These are phyloP conservation scores for Diaporthe sp. DNA, from an alignment of 2,329 filamentous ascomycete species.

Conservation along the genomic window DNA sequence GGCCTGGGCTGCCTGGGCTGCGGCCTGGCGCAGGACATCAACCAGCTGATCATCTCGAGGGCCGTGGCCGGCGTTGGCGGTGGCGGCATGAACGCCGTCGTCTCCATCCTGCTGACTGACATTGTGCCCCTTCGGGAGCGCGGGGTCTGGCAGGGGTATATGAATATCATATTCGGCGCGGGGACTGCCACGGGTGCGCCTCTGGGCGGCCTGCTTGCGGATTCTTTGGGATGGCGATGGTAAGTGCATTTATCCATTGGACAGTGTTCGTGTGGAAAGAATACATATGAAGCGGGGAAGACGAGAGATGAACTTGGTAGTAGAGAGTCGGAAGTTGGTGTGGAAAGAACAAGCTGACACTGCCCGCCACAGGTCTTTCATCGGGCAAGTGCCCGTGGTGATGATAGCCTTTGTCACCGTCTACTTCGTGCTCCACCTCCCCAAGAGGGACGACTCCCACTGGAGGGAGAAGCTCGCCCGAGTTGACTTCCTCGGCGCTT, in stretches of 20 bases:
- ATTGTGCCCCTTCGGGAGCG: slow-evolving; percentile 77
- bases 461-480: slow-evolving; percentile 70
- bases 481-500: slow-evolving; percentile 41
- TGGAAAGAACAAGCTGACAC: slow-evolving; percentile 18
- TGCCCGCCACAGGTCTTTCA: slow-evolving; percentile 69
- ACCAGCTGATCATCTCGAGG: slow-evolving; percentile 55
- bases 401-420: slow-evolving; percentile 75
- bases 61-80: slow-evolving; percentile 70
- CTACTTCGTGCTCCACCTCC: slow-evolving; percentile 71
- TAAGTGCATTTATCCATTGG: slow-evolving; percentile 48
- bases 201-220: slow-evolving; percentile 77
- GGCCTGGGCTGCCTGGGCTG: slow-evolving; percentile 64
- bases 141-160: slow-evolving; percentile 79
- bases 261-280: too few relatives aligned
- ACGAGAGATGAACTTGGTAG: not conserved
- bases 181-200: slow-evolving; percentile 79
- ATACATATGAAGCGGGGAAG: not conserved
- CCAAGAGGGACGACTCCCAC: slow-evolving; percentile 67
- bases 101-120: slow-evolving; percentile 78
- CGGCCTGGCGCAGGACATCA: slow-evolving; percentile 61
- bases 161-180: slow-evolving; percentile 79
- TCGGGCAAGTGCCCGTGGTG: slow-evolving; percentile 78
- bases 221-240: slow-evolving; percentile 82
- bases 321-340: too few relatives aligned
- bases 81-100: slow-evolving; percentile 78